Evolutionary conservation across 306 rosid species (phyloP), one percentile per base, ranked within the genome.

Genomic region (Abrus pulchellus): DNA sequence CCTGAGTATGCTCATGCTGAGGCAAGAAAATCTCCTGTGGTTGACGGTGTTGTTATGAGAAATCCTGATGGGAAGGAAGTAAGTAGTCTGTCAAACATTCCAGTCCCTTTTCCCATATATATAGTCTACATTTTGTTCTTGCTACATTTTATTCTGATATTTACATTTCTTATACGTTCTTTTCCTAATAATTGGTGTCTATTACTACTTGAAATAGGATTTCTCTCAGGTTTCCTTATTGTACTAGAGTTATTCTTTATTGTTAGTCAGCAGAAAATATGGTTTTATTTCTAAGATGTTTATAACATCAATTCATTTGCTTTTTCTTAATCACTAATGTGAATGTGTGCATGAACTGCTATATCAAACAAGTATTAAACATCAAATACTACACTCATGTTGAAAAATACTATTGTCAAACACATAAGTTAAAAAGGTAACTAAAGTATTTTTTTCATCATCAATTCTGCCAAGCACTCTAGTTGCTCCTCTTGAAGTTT

Each of bases 1-100:
- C 94, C 94, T 55, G 99, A 94, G 86, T 94, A 94, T 87, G 99
- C 99, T 30, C 99, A 94, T 90, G 99, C 99, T 38, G 99, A 94
- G 90, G 99, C 99, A 71, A 90, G 99, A 83, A 94, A 94, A 87
- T 94, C 99, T 84, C 99, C 99, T 12, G 99, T 94, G 80, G 99
- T 94, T 62, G 99, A 94, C 87, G 99, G 99, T 73, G 99, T 94
- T 82, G 99, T 94, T 60, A 92, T 93, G 97, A 93, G 99, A 88
- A 94, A 93, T 86, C 97, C 90, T 48, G 99, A 94, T 86, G 99
- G 99, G 81, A 94, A 94, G 83, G 99, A 94, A 87, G 97, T 94
- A 78, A 87, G 93, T 81, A 76, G 66, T 76, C 48, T 68, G 70
- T 59, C 11, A 59, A 66, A 79, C 71, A 83, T 57, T 62, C 0